Percentiles rank a stretch among this genome's conserved stretches.
These are phyloP conservation scores for Xylariaceae sp. DNA, from an alignment of 2,329 filamentous ascomycete genomes.

Conservation along the genomic window DNA sequence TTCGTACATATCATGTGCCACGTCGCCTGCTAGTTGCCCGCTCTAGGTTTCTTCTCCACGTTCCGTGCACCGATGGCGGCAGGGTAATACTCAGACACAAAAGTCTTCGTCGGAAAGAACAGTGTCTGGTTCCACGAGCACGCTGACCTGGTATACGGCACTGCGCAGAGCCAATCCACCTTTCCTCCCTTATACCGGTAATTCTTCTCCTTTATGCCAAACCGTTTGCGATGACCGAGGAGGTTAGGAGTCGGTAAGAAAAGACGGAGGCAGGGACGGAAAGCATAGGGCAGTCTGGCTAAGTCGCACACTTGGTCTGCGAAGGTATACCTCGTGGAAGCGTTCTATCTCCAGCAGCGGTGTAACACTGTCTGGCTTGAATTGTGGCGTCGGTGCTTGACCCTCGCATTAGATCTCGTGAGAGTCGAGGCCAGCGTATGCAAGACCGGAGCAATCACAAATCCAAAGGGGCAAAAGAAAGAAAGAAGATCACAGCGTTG, in stretches of 20 bases:
- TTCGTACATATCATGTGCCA: conserved; percentile 43
- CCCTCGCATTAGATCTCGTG: conserved; percentile 31
- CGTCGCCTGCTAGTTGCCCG: conserved; percentile 38
- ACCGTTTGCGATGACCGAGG: conserved; percentile 11
- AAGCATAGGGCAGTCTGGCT: conserved; percentile 14
- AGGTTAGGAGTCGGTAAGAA: conserved; percentile 2
- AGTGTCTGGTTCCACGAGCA: conserved; percentile 27
- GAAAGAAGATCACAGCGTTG: conserved; percentile 27
- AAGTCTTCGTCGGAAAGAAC: conserved; percentile 24
- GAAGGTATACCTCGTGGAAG: conserved; percentile 29
- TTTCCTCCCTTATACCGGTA: conserved; percentile 6
- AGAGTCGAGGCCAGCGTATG: conserved; percentile 26
- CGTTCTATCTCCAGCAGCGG: conserved; percentile 29
- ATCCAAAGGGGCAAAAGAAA: conserved; percentile 31
- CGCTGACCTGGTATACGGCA: conserved; percentile 24
- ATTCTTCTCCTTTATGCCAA: conserved; percentile 3
- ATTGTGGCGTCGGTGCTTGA: conserved; percentile 31
- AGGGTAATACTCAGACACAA: conserved; percentile 18
- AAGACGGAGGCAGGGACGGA: conserved; percentile 10
- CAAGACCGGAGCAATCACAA: conserved; percentile 28
- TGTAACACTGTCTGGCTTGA: conserved; percentile 31
- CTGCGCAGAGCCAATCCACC: conserved; percentile 14
- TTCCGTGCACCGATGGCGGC: conserved; percentile 22
- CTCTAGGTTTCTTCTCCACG: conserved; percentile 25
- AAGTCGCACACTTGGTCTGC: conserved; percentile 29